Evolutionary conservation across 2,329 filamentous ascomycete genomes (phyloP), one percentile per base, ranked within the genome.

Genomic region (Penicillium verrucosum): DNA sequence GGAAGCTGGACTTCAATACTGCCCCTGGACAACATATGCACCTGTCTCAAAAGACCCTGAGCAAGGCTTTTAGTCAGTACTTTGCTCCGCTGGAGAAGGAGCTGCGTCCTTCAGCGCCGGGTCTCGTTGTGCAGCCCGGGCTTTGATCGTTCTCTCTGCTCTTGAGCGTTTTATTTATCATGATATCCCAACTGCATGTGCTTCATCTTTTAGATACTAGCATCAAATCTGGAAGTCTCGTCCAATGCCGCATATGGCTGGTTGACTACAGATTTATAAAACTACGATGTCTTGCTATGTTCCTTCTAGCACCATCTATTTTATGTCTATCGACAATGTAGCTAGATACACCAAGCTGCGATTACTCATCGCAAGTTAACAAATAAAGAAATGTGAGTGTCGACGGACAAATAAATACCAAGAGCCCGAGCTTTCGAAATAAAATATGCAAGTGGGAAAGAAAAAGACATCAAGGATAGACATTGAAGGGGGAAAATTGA

Each of bases 11-110:
- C 55, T 96, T 97, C 75, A 80, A 85, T 71, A 86, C 80, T 2
- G 82, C 86, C 0, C 80, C 86, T 5, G 94, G 93, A 0, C 83
- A 84, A 25, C 94, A 99, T 77, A 97, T 99, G 92, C 77, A 86
- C 60, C 77, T 97, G 60, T 76, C 79, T 0, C 85, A 90, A 11
- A 78, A 88, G 64, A 73, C 87, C 30, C 71, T 97, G 68, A 82
- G 77, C 58, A 79, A 84, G 46, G 82, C 85, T 3, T 91, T 96
- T 67, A 73, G 75, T 58, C 73, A 75, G 58, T 80, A 81, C 57
- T 81, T 80, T 67, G 67, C 66, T 23, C 70, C 71, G 1, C 61
- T 71, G 7, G 60, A 68, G 43, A 60, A 53, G n/a, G 37, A 49
- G 25, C 36, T 62, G 34, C 57, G 57, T 38, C 18, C 37, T 37